A percentile compares a stretch with the other conserved stretches of the same genome.
Conservation (phyloP, 2,329 filamentous ascomycete genomes). For the Talaromyces sp. region DNA sequence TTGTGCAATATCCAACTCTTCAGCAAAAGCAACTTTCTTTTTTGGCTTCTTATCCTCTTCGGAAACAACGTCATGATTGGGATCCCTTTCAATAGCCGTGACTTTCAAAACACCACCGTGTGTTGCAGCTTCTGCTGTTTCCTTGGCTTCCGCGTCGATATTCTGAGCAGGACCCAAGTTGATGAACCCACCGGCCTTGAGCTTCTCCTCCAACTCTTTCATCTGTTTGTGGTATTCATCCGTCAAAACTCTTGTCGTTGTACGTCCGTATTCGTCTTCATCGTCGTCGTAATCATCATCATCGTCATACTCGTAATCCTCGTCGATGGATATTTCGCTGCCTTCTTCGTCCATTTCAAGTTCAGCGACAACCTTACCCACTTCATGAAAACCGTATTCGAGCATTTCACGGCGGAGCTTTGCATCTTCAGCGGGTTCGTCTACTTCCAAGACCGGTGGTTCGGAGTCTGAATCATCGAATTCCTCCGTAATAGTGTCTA, state of each 20-base stretch:
- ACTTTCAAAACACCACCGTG: constrained; percentile 25
- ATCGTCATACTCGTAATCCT: constrained; percentile 53
- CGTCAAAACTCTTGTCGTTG: constrained; percentile 62
- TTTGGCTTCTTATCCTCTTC: constrained; percentile 23
- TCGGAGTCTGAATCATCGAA: constrained; percentile 25
- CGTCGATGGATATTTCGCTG: constrained; percentile 51
- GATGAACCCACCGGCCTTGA: constrained; percentile 58
- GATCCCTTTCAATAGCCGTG: constrained; percentile 20
- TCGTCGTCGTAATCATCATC: constrained; percentile 58
- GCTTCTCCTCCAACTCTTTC: constrained; percentile 75
- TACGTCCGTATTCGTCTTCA: constrained; percentile 74
- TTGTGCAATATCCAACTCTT: constrained; percentile 66
- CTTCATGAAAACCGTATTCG: constrained; percentile 79
- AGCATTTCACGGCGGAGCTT: constrained; percentile 82
- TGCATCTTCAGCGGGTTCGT: constrained; percentile 78
- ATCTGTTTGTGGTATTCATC: constrained; percentile 77
- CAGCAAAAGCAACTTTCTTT: constrained; percentile 80
- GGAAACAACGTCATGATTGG: constrained; percentile 16
- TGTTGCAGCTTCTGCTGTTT: constrained; percentile 25
- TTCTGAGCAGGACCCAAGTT: constrained; percentile 52
- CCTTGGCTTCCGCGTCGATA: constrained; percentile 28
- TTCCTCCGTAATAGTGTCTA: constrained; percentile 16
- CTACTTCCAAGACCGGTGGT: constrained; percentile 60
- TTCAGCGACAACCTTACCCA: constrained; percentile 89
- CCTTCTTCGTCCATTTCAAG: constrained; percentile 71